Evolutionary conservation across 2,329 filamentous ascomycete species (phyloP), one percentile per base, ranked within the genome.

Genomic region (Pestalotiopsis sp.): DNA sequence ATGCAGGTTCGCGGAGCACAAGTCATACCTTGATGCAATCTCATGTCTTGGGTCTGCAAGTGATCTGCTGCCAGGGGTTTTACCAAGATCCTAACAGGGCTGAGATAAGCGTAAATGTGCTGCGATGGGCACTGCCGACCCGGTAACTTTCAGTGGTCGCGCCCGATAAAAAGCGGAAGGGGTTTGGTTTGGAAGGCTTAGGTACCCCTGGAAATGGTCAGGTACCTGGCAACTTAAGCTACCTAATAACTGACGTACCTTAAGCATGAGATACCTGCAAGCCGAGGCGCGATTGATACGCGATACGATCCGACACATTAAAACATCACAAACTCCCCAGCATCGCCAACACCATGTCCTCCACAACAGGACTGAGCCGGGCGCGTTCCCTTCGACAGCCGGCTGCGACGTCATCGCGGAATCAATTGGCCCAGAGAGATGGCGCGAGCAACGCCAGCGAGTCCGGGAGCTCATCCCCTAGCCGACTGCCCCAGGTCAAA

Each of bases 351-450:
- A 74, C 59, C 68, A 85, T 84, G 83, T 82, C 83, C 61, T 83
- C 84, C 7, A 76, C 77, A 61, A 72, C 71, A n/a, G 73, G 74
- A 27, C 73, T 85, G 70, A 78, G 81, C 66, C 83, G 86, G 66
- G 80, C 84, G 38, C 82, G 84, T 20, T 87, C 86, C 2, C 72
- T 88, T 68, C 85, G 85, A 45, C 84, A 84, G 69, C 84, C 81
- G 20, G 17, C 14, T n/a, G 73, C 76, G 3, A 52, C 67, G 20
- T 70, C 31, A 36, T 36, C 70, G 11, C 71, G 69, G 38, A 70
- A 69, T 63, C 71, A 59, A 67, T 58, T 67, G 57, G 63, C n/a
- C 13, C 68, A 72, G 49, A 71, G 66, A 62, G 68, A 71, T 61
- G 69, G 66, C 17, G 71, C 72, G 31, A 65, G 73, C 67, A 58